Evolutionary conservation across 2,329 filamentous ascomycete species (phyloP).

Genomic region (Apiospora kogelbergensis): DNA sequence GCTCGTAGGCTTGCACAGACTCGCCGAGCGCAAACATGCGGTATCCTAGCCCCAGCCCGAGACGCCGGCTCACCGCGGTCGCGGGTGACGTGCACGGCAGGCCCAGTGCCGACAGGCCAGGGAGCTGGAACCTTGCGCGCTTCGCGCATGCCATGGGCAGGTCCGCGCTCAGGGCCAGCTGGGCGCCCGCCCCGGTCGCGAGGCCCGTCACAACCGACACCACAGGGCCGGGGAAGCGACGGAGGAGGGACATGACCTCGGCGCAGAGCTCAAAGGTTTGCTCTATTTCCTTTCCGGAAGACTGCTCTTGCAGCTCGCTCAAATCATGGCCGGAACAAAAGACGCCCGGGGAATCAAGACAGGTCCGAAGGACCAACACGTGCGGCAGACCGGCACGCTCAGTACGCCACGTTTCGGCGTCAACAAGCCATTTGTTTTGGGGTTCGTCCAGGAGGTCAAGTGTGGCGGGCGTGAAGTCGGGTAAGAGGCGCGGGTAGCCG

Average conservation of each 20-base stretch:
- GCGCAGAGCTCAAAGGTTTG: conserved; percentile 30
- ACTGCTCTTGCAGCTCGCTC: conserved; percentile 22
- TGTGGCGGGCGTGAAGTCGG: conserved; percentile 23
- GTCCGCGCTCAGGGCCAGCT: conserved; percentile 34
- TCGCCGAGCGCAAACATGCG: conserved; percentile 31
- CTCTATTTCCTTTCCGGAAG: conserved; percentile 9
- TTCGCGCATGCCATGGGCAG: conserved; percentile 25
- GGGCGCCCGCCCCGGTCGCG: conserved; percentile 32
- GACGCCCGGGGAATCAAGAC: conserved; percentile 18
- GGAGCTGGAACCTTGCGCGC: conserved; percentile 25
- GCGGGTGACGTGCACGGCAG: conserved; percentile 33
- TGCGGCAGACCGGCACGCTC: conserved; percentile 25
- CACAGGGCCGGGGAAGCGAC: conserved; percentile 30
- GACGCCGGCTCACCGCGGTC: conserved; percentile 25
- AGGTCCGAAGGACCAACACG: conserved; percentile 32
- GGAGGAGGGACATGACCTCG: conserved; percentile 32
- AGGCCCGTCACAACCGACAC: conserved; percentile 32
- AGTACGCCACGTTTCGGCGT: conserved; percentile 22
- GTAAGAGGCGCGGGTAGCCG: conserved; percentile 25
- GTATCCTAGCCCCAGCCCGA: conserved; percentile 26
- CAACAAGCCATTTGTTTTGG: conserved; percentile 29
- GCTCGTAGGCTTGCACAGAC: conserved; percentile 22
- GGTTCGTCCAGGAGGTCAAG: conserved; percentile 18
- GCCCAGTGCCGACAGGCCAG: conserved; percentile 27
- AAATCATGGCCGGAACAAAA: conserved; percentile 35